Evolutionary conservation across 2,329 filamentous ascomycete species (phyloP), one percentile per base, ranked within the genome.

Genomic region (Sclerotinia nivalis): DNA sequence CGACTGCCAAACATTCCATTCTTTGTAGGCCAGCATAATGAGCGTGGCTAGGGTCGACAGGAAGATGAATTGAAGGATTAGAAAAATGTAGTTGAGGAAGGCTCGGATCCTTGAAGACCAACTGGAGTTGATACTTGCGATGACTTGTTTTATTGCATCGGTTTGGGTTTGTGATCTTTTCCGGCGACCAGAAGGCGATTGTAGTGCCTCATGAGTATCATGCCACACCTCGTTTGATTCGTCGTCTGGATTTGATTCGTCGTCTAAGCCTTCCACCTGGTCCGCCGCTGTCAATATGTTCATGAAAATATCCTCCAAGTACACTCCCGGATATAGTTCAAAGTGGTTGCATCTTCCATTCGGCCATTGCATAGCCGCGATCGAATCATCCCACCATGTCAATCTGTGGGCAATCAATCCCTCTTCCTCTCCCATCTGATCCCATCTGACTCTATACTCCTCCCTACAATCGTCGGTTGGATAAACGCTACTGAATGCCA

Each of bases 401-500:
- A 69, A 55, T n/a, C 67, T 45, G 25, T 69, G 58, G 12, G 49
- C 10, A 47, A 69, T 45, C 15, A 55, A 55, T 20, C 47, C 37
- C 31, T 45, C 45, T n/a, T 65, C 67, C 34, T 55, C 67, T 1
- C 67, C 67, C 67, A 69, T 64, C 20, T 64, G 34, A 10, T 69
- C 59, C 67, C 67, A 69, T 54, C 67, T 64, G 31, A n/a, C 7
- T 22, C 28, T 47, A 28, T 69, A 69, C 40, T 69, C 67, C 20
- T 69, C 67, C 22, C 40, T 64, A 37, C 50, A 62, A 34, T 65
- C 40, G 6, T 45, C 10, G 18, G 8, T 34, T 18, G 67, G 67
- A 28, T 54, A 69, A 20, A 69, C 67, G 43, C 67, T 69, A 37
- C 59, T 69, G 37, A 69, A 69, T 22, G 59, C 47, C 37, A 62